A percentile compares a stretch with the other conserved stretches of the same genome.
Evolutionary conservation across 2,329 filamentous ascomycete species (phyloP).

Genomic region (Cladosporium velox): DNA sequence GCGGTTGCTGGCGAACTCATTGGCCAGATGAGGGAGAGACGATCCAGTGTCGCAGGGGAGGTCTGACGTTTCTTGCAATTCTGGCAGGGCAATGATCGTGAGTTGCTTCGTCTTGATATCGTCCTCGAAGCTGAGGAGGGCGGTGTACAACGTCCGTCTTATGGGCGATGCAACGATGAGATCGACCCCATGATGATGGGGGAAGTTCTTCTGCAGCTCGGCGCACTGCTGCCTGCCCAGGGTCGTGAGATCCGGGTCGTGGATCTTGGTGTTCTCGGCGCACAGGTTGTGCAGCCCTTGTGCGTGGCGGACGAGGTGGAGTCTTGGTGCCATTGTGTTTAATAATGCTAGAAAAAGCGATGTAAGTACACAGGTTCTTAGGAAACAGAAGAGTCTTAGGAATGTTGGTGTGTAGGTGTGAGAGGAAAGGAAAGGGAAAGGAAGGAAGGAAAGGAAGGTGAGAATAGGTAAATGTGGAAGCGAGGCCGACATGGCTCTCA

Average conservation of each 20-base stretch:
- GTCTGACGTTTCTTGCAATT: conserved; percentile 75
- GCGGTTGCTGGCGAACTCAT: conserved; percentile 59
- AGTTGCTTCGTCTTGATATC: conserved; percentile 48
- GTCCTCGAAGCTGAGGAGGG: conserved; percentile 67
- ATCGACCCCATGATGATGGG: conserved; percentile 64
- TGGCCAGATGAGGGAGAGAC: conserved; percentile 54
- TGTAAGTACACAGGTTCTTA: not conserved
- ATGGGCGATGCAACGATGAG: conserved; percentile 77
- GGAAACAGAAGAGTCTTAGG: not conserved
- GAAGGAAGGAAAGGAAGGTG: not conserved
- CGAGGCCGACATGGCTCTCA: not conserved
- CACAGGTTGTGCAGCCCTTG: conserved; percentile 78
- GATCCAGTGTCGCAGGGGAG: conserved; percentile 77
- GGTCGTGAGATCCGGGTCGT: conserved; percentile 76
- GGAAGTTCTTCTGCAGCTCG: conserved; percentile 63
- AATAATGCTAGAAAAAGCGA: not conserved
- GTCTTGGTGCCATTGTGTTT: conserved; percentile 44
- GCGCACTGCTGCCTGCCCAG: conserved; percentile 76
- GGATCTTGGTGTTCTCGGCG: conserved; percentile 67
- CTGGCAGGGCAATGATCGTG: conserved; percentile 67
- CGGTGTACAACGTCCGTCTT: conserved; percentile 78
- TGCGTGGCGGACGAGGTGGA: conserved; percentile 73
- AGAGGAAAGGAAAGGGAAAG: not conserved
- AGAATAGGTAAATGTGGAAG: not conserved
- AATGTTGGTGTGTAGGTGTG: not conserved